These are phyloP conservation scores for Xerophyta viscosa DNA, from an alignment of 106 monocot species.

Conservation along the genomic window DNA sequence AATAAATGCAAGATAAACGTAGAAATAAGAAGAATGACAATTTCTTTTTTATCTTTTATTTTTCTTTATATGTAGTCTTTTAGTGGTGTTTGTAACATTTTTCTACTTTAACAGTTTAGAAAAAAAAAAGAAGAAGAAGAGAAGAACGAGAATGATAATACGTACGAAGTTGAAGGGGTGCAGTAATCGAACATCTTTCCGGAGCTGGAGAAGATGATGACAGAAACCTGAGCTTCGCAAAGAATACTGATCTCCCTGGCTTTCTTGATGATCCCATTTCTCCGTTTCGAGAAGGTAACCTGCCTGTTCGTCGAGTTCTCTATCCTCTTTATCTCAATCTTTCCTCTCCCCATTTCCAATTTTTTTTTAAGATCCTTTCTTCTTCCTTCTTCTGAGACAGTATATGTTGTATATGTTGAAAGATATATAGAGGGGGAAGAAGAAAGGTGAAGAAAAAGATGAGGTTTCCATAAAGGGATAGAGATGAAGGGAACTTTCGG, in stretches of 20 bases:
- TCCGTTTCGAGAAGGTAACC: slow-evolving; percentile 88
- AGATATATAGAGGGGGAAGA: background rate
- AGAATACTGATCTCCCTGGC: slow-evolving; percentile 91
- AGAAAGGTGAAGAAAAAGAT: background rate
- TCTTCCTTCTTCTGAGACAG: background rate
- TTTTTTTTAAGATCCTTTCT: background rate
- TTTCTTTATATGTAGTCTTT: too few relatives aligned
- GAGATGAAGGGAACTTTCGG: background rate
- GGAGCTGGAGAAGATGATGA: slow-evolving; percentile 85
- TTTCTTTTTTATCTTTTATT: too few relatives aligned
- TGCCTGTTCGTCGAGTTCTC: slow-evolving; percentile 91
- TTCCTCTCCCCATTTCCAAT: slow-evolving; percentile 59
- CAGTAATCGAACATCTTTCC: slow-evolving; percentile 91
- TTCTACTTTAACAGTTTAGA: too few relatives aligned
- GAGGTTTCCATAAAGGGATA: background rate
- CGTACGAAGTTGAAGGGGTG: slow-evolving; percentile 43
- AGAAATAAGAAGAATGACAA: too few relatives aligned
- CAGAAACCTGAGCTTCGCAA: slow-evolving; percentile 64
- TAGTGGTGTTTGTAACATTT: too few relatives aligned
- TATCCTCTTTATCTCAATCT: slow-evolving; percentile 98
- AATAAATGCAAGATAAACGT: too few relatives aligned
- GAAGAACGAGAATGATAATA: slow-evolving; percentile 14
- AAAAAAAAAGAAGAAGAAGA: too few relatives aligned
- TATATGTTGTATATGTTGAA: too few relatives aligned
- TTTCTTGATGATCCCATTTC: slow-evolving; percentile 96